Percentiles rank a stretch among this genome's conserved stretches.
phyloP scores from a whole-genome alignment of 208 protist species.

The Angomonas deanei region DNA sequence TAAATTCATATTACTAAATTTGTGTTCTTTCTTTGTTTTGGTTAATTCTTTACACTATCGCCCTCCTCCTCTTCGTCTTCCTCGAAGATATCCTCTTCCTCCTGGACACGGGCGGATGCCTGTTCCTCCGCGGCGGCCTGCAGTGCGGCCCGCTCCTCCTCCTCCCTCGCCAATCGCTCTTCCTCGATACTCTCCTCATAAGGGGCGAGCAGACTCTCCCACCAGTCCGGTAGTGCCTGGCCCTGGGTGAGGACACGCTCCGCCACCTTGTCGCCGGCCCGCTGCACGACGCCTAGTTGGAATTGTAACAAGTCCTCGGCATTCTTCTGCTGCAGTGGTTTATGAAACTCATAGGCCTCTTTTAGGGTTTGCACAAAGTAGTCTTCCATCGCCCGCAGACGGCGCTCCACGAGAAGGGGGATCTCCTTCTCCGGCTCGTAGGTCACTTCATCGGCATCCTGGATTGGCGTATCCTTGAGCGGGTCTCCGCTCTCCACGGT shows the following conservation, averaged over 20 bases:
- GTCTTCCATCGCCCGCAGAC: constrained; percentile 79
- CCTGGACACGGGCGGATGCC: constrained; percentile 10
- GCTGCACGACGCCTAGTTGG: constrained; percentile 50
- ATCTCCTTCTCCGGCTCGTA: constrained; percentile 66
- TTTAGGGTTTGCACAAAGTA: constrained; percentile 65
- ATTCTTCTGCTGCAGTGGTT: constrained; percentile 40
- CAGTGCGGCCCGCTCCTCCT: constrained; percentile 18
- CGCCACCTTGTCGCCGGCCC: constrained; percentile 47
- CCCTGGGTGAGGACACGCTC: constrained; percentile 12
- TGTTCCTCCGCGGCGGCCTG: constrained; percentile 16
- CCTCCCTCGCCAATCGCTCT: constrained; percentile 14
- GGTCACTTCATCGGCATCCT: constrained; percentile 76
- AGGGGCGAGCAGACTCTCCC: constrained; percentile 33
- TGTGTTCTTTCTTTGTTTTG: background rate
- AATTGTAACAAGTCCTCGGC: constrained; percentile 59
- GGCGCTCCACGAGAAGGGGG: constrained; percentile 58
- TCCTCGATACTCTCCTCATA: constrained; percentile 39
- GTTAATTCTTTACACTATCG: background rate
- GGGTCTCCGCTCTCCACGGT: constrained; percentile 64
- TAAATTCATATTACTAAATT: background rate
- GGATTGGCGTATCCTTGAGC: constrained; percentile 75
- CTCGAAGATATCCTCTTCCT: constrained; percentile 14
- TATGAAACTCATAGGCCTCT: constrained; percentile 58
- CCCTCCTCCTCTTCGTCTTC: constrained; percentile 16
- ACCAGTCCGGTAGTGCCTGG: constrained; percentile 29